These are phyloP conservation scores for Penicillium psychrofluorescens DNA, from an alignment of 495 filamentous ascomycete genomes.

Conservation along the genomic window DNA sequence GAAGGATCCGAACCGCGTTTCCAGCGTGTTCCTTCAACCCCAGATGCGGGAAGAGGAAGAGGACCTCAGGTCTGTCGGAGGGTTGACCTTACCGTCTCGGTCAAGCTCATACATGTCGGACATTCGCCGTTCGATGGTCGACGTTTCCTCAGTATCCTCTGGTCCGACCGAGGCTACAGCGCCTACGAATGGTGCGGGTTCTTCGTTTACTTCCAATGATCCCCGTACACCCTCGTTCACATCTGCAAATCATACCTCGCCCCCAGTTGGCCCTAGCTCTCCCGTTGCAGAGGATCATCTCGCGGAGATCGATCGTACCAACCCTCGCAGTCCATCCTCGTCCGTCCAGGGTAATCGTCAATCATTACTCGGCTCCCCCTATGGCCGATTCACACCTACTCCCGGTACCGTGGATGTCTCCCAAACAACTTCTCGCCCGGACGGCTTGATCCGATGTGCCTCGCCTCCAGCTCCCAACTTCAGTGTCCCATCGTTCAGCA, in stretches of 20 bases:
- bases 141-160: slow-evolving; percentile 25
- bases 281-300: slow-evolving; percentile 9
- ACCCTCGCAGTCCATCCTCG: slow-evolving; percentile 16
- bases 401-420: slow-evolving; percentile 10
- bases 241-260: slow-evolving; percentile 10
- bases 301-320: slow-evolving; percentile 4
- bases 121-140: slow-evolving; percentile 23
- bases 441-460: slow-evolving; percentile 22
- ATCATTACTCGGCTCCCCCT: slow-evolving; percentile 13
- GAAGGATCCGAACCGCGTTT: slow-evolving; percentile 54
- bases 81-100: slow-evolving; percentile 18
- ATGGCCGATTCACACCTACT: slow-evolving; percentile 3
- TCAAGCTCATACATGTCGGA: slow-evolving; percentile 24
- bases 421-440: slow-evolving; percentile 19
- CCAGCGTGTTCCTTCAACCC: slow-evolving; percentile 54
- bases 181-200: slow-evolving; percentile 6
- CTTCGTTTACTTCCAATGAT: slow-evolving; percentile 13
- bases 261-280: slow-evolving; percentile 3
- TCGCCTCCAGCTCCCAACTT: slow-evolving; percentile 43
- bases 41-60: slow-evolving; percentile 26
- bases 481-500: slow-evolving; percentile 45
- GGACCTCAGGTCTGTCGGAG: slow-evolving; percentile 15
- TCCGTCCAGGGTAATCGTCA: slow-evolving; percentile 19
- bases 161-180: slow-evolving; percentile 19
- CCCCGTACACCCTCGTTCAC: slow-evolving; percentile 10